These are phyloP conservation scores for Niveomyces coronatus DNA, from an alignment of 2,329 filamentous ascomycete species.

Conservation along the genomic window DNA sequence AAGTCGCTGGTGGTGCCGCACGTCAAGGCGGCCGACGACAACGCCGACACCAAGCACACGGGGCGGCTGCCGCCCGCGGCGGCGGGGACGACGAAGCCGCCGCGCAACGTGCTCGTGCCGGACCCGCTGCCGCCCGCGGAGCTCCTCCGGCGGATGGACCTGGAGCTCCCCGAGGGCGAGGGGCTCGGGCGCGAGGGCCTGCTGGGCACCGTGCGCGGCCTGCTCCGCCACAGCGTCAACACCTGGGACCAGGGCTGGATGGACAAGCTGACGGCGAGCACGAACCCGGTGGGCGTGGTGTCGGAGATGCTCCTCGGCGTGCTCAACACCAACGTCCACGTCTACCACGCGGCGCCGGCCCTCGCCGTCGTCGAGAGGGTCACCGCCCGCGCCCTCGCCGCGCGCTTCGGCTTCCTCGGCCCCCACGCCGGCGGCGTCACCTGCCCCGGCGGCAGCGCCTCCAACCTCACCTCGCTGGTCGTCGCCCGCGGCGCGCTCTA, in stretches of 20 bases:
- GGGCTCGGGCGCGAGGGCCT: constrained; percentile 63
- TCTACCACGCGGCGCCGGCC: constrained; percentile 87
- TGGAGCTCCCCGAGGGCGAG: constrained; percentile 44
- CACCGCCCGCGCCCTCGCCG: constrained; percentile 62
- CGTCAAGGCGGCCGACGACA: constrained; percentile 57
- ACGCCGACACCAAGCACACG: constrained; percentile 38
- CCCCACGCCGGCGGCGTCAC: constrained; percentile 63
- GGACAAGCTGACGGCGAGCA: constrained; percentile 89
- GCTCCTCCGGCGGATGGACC: constrained; percentile 43
- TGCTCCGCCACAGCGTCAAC: constrained; percentile 84
- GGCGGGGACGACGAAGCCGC: constrained; percentile 29
- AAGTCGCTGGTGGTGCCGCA: constrained; percentile 60
- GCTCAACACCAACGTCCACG: constrained; percentile 88
- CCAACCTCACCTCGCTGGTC: constrained; percentile 76
- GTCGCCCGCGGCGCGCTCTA: constrained; percentile 80
- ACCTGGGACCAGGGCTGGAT: constrained; percentile 96
- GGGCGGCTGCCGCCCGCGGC: constrained; percentile 29
- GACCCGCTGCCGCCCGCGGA: constrained; percentile 49
- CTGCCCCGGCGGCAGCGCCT: constrained; percentile 73
- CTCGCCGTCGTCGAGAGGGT: constrained; percentile 81
- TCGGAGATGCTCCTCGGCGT: constrained; percentile 76
- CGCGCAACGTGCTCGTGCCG: constrained; percentile 50
- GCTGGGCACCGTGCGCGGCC: constrained; percentile 55
- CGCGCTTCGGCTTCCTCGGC: constrained; percentile 64
- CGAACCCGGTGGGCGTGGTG: constrained; percentile 80